These are phyloP conservation scores for Pulveroboletus sp. DNA, from an alignment of 768 basidiomycete genomes.

Conservation along the genomic window DNA sequence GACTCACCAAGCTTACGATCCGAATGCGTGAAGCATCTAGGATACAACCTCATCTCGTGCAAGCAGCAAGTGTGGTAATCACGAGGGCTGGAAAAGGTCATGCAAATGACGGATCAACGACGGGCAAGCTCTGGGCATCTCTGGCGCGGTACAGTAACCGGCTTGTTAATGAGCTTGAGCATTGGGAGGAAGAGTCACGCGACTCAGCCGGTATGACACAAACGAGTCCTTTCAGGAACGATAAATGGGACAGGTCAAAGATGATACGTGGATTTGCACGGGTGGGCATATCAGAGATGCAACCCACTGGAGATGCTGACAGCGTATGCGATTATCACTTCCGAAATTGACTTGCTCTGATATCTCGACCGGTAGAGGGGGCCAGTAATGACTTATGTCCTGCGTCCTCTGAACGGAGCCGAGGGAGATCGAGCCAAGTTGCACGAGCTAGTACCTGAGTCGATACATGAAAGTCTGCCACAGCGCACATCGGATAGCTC, in stretches of 20 bases:
- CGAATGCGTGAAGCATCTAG: conserved; percentile 55
- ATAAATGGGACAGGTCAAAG: conserved; percentile 67
- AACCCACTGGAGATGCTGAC: background rate
- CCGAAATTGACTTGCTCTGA: background rate
- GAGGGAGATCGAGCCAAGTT: conserved; percentile 41
- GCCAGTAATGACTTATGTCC: conserved; percentile 40
- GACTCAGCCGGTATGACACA: conserved; percentile 28
- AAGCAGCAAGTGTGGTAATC: conserved; percentile 52
- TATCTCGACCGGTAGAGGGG: conserved; percentile 25
- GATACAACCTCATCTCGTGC: conserved; percentile 47
- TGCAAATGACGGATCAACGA: conserved; percentile 22
- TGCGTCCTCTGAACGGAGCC: conserved; percentile 33
- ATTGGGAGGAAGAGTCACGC: conserved; percentile 55
- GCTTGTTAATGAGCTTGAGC: conserved; percentile 58
- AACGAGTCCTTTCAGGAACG: conserved; percentile 45
- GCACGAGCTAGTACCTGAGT: conserved; percentile 15
- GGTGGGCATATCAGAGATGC: conserved; percentile 38
- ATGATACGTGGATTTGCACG: conserved; percentile 76
- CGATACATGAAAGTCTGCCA: background rate
- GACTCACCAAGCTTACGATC: conserved; percentile 51
- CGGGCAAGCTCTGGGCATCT: conserved; percentile 60
- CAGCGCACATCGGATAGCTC: conserved; percentile 1
- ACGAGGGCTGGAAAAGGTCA: conserved; percentile 41
- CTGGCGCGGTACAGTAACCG: conserved; percentile 77
- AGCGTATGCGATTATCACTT: conserved; percentile 9